These are phyloP conservation scores for Cytospora chrysosperma DNA, from an alignment of 2,329 filamentous ascomycete species.

Conservation along the genomic window DNA sequence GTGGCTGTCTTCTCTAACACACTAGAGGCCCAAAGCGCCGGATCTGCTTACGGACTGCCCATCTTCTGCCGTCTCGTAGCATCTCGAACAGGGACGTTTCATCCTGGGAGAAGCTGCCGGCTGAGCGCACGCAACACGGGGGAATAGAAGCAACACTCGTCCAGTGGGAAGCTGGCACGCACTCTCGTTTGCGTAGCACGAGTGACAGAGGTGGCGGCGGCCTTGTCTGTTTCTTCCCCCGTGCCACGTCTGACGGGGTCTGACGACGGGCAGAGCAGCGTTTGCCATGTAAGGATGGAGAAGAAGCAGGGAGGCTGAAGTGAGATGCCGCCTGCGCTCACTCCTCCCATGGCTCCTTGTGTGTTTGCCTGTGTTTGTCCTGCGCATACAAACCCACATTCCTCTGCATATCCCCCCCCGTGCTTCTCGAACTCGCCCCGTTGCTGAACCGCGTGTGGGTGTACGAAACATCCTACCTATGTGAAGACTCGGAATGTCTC, in stretches of 20 bases:
- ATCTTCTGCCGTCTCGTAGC: neutral
- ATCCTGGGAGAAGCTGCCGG: neutral
- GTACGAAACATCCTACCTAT: constrained; percentile 3
- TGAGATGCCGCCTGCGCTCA: neutral
- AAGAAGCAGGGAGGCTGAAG: neutral
- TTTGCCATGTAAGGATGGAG: neutral
- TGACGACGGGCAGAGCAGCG: neutral
- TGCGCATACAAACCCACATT: neutral
- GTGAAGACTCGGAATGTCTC: constrained; percentile 12
- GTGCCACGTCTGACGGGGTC: neutral
- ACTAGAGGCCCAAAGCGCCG: neutral
- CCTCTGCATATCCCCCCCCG: neutral
- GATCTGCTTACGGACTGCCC: neutral
- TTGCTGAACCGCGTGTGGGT: constrained; percentile 1
- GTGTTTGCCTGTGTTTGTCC: neutral
- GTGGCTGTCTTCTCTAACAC: neutral
- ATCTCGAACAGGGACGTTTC: neutral
- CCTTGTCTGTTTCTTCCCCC: neutral
- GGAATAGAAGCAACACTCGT: neutral
- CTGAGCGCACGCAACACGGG: neutral
- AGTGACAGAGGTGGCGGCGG: constrained; percentile 12
- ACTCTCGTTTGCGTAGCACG: neutral
- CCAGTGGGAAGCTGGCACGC: neutral
- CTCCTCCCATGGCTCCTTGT: neutral
- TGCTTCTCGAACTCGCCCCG: neutral